These are phyloP conservation scores for Aurantiochytrium sp. DNA, from an alignment of 108 stramenopile genomes.

Conservation along the genomic window DNA sequence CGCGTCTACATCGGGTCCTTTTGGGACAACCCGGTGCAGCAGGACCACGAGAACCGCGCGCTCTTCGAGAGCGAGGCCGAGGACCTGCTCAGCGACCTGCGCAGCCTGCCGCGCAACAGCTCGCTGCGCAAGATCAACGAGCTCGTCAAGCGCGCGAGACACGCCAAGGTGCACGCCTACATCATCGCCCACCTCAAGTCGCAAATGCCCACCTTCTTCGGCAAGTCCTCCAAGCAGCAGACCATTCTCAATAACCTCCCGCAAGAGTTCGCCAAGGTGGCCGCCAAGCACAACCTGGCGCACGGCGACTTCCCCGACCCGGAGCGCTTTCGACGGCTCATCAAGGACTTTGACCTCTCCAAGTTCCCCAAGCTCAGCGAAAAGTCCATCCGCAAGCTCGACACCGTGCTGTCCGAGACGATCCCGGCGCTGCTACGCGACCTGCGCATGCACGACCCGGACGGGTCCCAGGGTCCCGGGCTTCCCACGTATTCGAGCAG, in stretches of 20 bases:
- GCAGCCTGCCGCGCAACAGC: conserved; percentile 83
- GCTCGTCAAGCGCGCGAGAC: conserved; percentile 90
- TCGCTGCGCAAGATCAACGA: conserved; percentile 97
- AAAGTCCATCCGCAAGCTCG: conserved; percentile 76
- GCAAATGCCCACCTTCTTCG: conserved; percentile 92
- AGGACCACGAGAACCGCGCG: conserved; percentile 73
- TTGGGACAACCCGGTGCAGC: conserved; percentile 76
- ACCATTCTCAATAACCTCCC: conserved; percentile 82
- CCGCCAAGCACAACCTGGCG: conserved; percentile 76
- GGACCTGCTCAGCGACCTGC: conserved; percentile 90
- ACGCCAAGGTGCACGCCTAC: conserved; percentile 95
- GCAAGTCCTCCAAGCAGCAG: conserved; percentile 84
- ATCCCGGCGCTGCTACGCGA: conserved; percentile 69
- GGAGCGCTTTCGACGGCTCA: conserved; percentile 77
- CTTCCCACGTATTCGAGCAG: neutral
- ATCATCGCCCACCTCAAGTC: conserved; percentile 93
- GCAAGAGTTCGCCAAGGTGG: conserved; percentile 79
- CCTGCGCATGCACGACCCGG: neutral
- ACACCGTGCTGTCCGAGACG: conserved; percentile 74
- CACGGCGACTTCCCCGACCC: conserved; percentile 88
- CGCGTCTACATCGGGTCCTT: conserved; percentile 96
- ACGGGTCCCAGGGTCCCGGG: neutral
- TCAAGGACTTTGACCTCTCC: conserved; percentile 70
- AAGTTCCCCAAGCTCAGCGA: conserved; percentile 60
- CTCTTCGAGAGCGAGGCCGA: conserved; percentile 76